Evolutionary conservation across 441 rosid genomes (phyloP).

Genomic region (Isatis lusitanica): DNA sequence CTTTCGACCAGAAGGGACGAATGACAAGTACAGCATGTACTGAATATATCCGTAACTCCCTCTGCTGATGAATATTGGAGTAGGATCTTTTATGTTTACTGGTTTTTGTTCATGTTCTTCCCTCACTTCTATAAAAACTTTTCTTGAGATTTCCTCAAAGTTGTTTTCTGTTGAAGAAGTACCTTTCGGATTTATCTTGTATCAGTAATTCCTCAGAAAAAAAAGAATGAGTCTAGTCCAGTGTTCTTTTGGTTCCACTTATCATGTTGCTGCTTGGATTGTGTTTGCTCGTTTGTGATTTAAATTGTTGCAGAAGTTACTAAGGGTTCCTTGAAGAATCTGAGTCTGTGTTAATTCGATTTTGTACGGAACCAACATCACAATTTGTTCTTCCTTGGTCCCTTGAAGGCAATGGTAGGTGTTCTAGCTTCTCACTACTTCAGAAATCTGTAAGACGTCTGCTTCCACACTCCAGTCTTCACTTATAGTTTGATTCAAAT

Average conservation of each 20-base stretch:
- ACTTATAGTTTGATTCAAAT: background rate
- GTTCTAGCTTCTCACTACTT: background rate
- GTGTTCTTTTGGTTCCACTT: slow-evolving; percentile 13
- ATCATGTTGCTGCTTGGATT: slow-evolving; percentile 16
- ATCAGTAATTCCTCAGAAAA: slow-evolving; percentile 27
- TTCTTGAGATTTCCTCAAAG: slow-evolving; percentile 33
- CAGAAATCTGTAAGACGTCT: background rate
- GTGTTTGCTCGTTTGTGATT: slow-evolving; percentile 6
- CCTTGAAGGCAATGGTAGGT: background rate
- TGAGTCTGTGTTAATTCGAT: background rate
- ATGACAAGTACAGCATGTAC: slow-evolving; percentile 63
- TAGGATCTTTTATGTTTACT: slow-evolving; percentile 31
- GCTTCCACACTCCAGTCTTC: background rate
- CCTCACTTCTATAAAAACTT: slow-evolving; percentile 27
- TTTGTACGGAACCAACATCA: background rate
- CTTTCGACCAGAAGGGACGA: slow-evolving; percentile 52
- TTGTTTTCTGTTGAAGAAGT: slow-evolving; percentile 40
- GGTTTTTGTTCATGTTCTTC: slow-evolving; percentile 16
- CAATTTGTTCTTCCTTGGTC: background rate
- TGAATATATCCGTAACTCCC: background rate
- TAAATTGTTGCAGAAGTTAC: slow-evolving; percentile 16
- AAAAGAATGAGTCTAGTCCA: background rate
- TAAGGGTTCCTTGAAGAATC: slow-evolving; percentile 16
- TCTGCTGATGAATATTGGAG: background rate
- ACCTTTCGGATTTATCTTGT: slow-evolving; percentile 33